A percentile compares a stretch with the other conserved stretches of the same genome.
phyloP scores from a whole-genome alignment of 2,329 filamentous ascomycete species.

The Ophiocordyceps australis region DNA sequence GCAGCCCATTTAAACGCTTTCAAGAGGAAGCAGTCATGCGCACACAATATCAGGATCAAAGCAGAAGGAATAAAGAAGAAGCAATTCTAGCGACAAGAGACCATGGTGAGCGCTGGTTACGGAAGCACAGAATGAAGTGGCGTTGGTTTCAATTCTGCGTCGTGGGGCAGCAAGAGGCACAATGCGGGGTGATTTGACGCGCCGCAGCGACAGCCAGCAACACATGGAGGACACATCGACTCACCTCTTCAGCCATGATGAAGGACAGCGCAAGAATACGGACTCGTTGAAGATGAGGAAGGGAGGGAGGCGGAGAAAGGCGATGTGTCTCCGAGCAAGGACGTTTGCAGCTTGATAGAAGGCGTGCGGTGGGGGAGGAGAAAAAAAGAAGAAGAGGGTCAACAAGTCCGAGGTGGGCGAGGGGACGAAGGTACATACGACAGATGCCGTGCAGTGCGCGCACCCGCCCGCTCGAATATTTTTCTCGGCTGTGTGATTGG shows the following conservation, averaged over 20 bases:
- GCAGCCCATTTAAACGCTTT: no score
- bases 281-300: conserved; percentile 8
- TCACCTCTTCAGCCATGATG: conserved; percentile 43
- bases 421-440: conserved; percentile 10
- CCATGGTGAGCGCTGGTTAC: not conserved
- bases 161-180: conserved; percentile 18
- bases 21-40: no score
- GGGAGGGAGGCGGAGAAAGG: conserved; percentile 7
- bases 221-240: conserved; percentile 9
- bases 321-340: no score
- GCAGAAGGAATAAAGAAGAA: no score
- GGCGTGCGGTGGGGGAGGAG: conserved; percentile 5
- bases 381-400: conserved; percentile 5
- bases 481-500: conserved; percentile 19
- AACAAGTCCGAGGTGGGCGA: conserved; percentile 10
- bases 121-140: not conserved
- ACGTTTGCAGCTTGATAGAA: no score
- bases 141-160: no score
- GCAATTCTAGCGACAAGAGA: not conserved
- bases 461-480: conserved; percentile 19
- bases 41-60: no score
- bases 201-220: conserved; percentile 7
- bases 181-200: conserved; percentile 28
- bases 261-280: conserved; percentile 21
- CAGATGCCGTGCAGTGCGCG: conserved; percentile 8